These are phyloP conservation scores for Lyophyllum atratum DNA, from an alignment of 768 basidiomycete genomes.

Conservation along the genomic window DNA sequence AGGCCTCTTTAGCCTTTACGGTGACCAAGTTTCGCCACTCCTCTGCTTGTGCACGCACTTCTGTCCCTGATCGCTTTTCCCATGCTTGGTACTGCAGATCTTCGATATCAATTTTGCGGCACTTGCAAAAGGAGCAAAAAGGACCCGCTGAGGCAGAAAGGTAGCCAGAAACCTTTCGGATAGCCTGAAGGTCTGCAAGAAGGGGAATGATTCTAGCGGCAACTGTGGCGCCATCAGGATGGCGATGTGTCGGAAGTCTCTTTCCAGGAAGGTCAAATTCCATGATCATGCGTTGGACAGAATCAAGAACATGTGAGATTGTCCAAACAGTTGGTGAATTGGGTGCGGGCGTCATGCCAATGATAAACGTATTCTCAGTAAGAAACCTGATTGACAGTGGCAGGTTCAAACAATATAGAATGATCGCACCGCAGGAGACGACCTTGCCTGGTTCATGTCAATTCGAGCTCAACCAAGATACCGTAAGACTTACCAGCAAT, in stretches of 20 bases:
- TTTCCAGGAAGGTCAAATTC: background rate
- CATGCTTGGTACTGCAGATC: no score
- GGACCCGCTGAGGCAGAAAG: no score
- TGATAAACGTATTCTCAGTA: conserved; percentile 2
- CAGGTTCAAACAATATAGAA: conserved; percentile 8
- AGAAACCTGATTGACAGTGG: conserved; percentile 3
- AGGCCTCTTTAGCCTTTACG: background rate
- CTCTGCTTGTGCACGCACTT: background rate
- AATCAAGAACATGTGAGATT: conserved; percentile 4
- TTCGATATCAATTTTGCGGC: no score
- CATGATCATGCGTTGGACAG: background rate
- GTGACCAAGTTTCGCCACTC: background rate
- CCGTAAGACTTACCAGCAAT: background rate
- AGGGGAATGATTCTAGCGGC: background rate
- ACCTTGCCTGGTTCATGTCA: background rate
- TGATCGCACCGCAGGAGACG: conserved; percentile 7
- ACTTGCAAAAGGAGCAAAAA: no score
- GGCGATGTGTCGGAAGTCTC: background rate
- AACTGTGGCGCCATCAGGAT: background rate
- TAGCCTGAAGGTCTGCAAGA: background rate
- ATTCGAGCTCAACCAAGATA: no score
- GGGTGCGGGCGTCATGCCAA: background rate
- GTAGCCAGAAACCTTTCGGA: background rate
- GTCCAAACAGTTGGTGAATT: conserved; percentile 6
- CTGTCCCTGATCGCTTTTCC: background rate